Base-by-base conservation (phyloP, 2,329 filamentous ascomycete species). In the Penicillium sp. region DNA sequence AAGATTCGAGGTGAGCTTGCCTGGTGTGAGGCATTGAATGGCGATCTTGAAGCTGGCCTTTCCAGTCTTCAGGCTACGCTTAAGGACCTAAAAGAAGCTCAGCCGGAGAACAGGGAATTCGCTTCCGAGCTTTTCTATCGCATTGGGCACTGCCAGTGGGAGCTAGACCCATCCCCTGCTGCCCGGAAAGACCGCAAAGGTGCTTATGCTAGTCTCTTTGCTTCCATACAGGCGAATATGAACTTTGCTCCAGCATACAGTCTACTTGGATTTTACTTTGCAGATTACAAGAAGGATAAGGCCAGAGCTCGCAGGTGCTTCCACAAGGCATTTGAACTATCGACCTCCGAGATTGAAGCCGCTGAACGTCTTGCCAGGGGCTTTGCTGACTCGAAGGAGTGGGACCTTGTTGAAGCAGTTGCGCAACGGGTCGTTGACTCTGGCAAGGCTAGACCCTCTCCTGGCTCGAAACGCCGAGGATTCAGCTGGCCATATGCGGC, bases 401-500 rank as follows among this genome's bases (percentile, higher is more conserved):
- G 94, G 94, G 94, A 97, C 61, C 85, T 95, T 47, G 95, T 99
- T 7, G 94, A 97, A 74, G 84, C 95, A 18, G 87, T 99, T 30
- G 89, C 94, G 1, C 89, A 92, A 69, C 85, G 95, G 47, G 89
- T 97, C 0, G 87, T 97, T 2, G 90, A 97, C 59, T 97, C 93
- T n/a, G 94, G 94, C 50, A 94, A 91, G 72, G 90, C 93, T 38
- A 89, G 88, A 61, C 90, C 91, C 23, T 86, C 92, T 1, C 93
- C 94, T 9, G 94, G 95, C 1, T 97, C 93, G 1, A 96, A 95
- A 79, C 87, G 89, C 64, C 93, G 90, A 73, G 91, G 91, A 1
- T 86, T 95, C 60, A 97, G 92, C 74, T 99, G 94, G 94, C 94
- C 94, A 2, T 96, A 91, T 70, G 91, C 93, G 2, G 93, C 94